A percentile compares a stretch with the other conserved stretches of the same genome.
Conservation (phyloP, 2,329 filamentous ascomycete genomes). For the Drechslerella dactyloides region DNA sequence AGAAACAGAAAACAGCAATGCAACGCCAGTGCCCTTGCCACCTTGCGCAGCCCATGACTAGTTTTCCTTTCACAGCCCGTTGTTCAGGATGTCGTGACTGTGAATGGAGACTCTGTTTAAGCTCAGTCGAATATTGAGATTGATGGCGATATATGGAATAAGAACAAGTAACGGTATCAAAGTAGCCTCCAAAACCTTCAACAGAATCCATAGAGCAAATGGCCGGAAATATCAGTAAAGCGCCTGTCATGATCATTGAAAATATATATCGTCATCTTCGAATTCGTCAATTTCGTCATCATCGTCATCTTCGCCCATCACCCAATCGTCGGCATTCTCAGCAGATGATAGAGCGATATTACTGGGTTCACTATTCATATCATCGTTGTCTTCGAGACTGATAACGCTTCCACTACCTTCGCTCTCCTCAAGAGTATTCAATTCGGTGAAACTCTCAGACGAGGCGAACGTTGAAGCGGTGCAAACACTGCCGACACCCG, state of each 20-base stretch:
- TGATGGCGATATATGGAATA: too few species aligned
- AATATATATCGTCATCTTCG: constrained; percentile 37
- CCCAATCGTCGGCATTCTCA: constrained; percentile 25
- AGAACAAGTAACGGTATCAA: too few species aligned
- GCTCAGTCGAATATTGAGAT: too few species aligned
- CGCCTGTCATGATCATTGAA: not conserved
- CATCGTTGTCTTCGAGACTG: constrained; percentile 21
- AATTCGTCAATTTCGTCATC: constrained; percentile 34
- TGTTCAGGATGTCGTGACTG: too few species aligned
- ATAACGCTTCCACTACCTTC: constrained; percentile 27
- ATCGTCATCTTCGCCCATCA: constrained; percentile 31
- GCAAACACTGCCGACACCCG: constrained; percentile 30
- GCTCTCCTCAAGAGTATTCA: constrained; percentile 16
- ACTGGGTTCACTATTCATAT: not conserved
- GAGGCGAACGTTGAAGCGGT: constrained; percentile 27
- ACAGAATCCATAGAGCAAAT: too few species aligned
- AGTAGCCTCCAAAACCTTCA: too few species aligned
- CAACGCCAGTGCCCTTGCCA: too few species aligned
- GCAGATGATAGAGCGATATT: constrained; percentile 9
- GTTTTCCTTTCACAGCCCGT: too few species aligned
- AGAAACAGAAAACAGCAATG: too few species aligned
- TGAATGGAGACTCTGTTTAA: too few species aligned
- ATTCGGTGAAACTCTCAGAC: constrained; percentile 17
- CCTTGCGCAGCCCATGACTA: too few species aligned
- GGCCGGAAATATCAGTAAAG: too few species aligned